These are phyloP conservation scores for Odonthalia washingtoniensis DNA, from an alignment of 31 red algal genomes.

Conservation along the genomic window DNA sequence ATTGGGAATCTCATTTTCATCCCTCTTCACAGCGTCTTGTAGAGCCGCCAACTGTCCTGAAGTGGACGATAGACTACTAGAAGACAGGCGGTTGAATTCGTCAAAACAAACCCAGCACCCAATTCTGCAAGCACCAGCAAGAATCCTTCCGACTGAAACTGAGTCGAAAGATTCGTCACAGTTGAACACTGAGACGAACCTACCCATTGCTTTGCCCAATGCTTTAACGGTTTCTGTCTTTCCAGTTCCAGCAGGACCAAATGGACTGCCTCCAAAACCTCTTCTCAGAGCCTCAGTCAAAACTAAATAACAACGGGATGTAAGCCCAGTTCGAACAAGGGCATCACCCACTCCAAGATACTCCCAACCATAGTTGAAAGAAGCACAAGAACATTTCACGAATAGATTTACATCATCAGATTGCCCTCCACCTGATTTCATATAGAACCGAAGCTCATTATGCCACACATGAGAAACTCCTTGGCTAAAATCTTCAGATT, in stretches of 20 bases:
- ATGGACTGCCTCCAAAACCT: slow-evolving; percentile 78
- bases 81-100: slow-evolving; percentile 84
- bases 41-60: slow-evolving; percentile 77
- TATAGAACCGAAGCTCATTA: slow-evolving; percentile 60
- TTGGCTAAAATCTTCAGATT: slow-evolving; percentile 5
- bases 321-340: slow-evolving; percentile 75
- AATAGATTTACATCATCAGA: slow-evolving; percentile 20
- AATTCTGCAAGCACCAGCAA: slow-evolving; percentile 79
- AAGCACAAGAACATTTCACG: slow-evolving; percentile 42
- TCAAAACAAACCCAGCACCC: slow-evolving; percentile 91
- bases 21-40: slow-evolving; percentile 60
- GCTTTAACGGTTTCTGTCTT: slow-evolving; percentile 93
- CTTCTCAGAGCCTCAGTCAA: too few species aligned
- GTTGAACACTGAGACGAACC: slow-evolving; percentile 84
- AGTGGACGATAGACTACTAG: slow-evolving; percentile 76
- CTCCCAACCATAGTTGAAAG: slow-evolving; percentile 80
- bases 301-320: slow-evolving; percentile 65
- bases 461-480: slow-evolving; percentile 31
- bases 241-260: slow-evolving; percentile 89
- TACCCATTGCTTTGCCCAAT: slow-evolving; percentile 68
- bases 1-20: slow-evolving; percentile 44
- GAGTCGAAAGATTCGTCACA: slow-evolving; percentile 92
- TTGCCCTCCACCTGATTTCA: neutral
- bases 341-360: slow-evolving; percentile 83
- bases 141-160: slow-evolving; percentile 79